Conservation (phyloP, 2,329 filamentous ascomycete species). For the Pestalotiopsis sp. region DNA sequence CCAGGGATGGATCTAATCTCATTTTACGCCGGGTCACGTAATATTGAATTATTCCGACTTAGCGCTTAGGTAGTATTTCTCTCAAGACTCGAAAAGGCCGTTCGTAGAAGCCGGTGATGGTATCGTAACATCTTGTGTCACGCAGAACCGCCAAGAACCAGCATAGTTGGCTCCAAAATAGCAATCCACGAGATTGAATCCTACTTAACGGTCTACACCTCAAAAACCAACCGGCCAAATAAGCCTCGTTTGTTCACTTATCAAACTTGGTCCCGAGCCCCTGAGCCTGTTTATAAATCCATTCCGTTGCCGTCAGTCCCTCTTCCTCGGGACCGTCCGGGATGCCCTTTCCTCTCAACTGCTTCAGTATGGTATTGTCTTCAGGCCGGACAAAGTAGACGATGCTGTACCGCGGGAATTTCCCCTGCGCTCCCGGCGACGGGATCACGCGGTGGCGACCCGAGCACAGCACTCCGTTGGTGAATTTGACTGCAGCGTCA, state of each 20-base stretch:
- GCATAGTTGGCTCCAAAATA: too few species aligned
- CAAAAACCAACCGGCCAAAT: too few species aligned
- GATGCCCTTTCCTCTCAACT: conserved; percentile 22
- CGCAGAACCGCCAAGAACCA: too few species aligned
- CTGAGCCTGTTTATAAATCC: conserved; percentile 25
- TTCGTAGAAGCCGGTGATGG: too few species aligned
- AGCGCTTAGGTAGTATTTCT: too few species aligned
- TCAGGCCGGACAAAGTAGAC: conserved; percentile 38
- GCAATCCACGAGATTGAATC: too few species aligned
- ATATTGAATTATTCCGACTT: too few species aligned
- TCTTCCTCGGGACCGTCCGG: conserved; percentile 24
- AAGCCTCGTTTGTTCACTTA: not conserved
- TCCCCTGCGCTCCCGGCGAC: conserved; percentile 30
- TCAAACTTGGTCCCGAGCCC: conserved; percentile 21
- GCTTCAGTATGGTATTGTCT: conserved; percentile 30
- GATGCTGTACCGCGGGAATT: conserved; percentile 33
- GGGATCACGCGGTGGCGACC: conserved; percentile 37
- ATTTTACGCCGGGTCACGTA: too few species aligned
- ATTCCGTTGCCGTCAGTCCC: conserved; percentile 26
- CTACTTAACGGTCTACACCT: too few species aligned
- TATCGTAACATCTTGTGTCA: too few species aligned
- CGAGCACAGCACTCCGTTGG: conserved; percentile 33
- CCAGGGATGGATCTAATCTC: too few species aligned
- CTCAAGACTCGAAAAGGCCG: too few species aligned
- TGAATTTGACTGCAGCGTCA: conserved; percentile 38